Base-by-base conservation (phyloP, 805 yeast species). In the Sugiyamaella qingdaonensis region DNA sequence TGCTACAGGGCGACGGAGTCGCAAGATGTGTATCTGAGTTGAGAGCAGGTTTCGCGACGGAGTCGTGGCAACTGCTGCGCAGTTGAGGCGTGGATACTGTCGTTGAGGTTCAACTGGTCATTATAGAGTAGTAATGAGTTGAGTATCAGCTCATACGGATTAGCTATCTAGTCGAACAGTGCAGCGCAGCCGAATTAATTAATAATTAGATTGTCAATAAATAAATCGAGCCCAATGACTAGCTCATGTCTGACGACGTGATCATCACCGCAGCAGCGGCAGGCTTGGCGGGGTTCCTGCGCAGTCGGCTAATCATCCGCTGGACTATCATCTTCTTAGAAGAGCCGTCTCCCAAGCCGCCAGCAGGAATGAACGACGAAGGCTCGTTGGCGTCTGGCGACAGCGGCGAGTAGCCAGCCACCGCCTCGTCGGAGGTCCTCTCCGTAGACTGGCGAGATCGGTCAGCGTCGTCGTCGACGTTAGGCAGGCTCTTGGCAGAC, bases 221-320 rank as follows among this genome's bases (percentile, higher is more conserved):
- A 39, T 39, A 39, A 39, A 34, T 5, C 13, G 7, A 7, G 29
- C 29, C 7, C 42, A 11, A 4, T 4, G 10, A 3, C 19, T 21
- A 44, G n/a, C 24, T 29, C 33, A 55, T 41, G 48, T 60, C 61
- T 19, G 63, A 52, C 11, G 62, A 54, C 19, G 62, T 60, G 33
- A 61, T 60, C 56, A 61, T 60, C 14, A 54, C 46, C 8, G 62
- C 55, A 14, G 43, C 27, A 8, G 43, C 27, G 10, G 43, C n/a
- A 14, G 43, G 27, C 8, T 24, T 21, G 16, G 56, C 48, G 21
- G 49, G 50, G 31, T 52, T 19, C 51, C 61, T 56, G 13, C 52
- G 34, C 32, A 56, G 47, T 48, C 46, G 52, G 46, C 57, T 55
- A n/a, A 58, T 44, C 33, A 60, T 47, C 11, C 61, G 51, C 39